Percentiles rank a stretch among this genome's conserved stretches.
Evolutionary conservation across 2,329 filamentous ascomycete species (phyloP).

Genomic region (Dothiorella sarmentorum): DNA sequence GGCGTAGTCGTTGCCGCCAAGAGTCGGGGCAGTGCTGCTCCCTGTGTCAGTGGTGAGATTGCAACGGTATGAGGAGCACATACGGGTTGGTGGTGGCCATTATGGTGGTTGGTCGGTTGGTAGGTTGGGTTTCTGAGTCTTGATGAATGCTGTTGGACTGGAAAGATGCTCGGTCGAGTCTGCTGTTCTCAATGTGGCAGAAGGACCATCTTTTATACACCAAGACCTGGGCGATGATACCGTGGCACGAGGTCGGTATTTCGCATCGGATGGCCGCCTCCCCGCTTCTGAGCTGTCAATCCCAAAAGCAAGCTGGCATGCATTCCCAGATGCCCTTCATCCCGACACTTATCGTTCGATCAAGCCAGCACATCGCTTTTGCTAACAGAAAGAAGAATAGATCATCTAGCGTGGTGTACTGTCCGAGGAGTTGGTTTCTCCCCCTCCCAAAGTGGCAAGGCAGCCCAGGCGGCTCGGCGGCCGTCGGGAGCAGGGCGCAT

Average conservation of each 20-base stretch:
- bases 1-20: slow-evolving; percentile 7
- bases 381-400: slow-evolving; percentile 4
- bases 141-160: not conserved
- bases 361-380: not conserved
- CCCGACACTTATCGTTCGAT: slow-evolving; percentile 7
- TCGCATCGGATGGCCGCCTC: not conserved
- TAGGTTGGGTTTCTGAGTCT: not conserved
- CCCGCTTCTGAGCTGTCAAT: slow-evolving; percentile 1
- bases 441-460: not conserved
- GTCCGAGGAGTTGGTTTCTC: not conserved
- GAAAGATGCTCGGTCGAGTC: slow-evolving; percentile 4
- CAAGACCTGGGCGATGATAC: not conserved
- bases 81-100: slow-evolving; percentile 12
- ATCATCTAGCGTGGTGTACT: not conserved
- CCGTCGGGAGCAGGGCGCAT: slow-evolving; percentile 1
- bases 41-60: not conserved
- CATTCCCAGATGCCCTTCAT: not conserved
- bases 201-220: not conserved
- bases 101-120: not conserved
- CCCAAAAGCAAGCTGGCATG: slow-evolving; percentile 12
- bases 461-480: not conserved
- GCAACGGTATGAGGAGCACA: not conserved
- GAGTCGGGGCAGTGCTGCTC: not conserved
- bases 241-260: not conserved
- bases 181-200: not conserved